Conservation (phyloP, 2,329 filamentous ascomycete species). For the Trichophyton verrucosum region DNA sequence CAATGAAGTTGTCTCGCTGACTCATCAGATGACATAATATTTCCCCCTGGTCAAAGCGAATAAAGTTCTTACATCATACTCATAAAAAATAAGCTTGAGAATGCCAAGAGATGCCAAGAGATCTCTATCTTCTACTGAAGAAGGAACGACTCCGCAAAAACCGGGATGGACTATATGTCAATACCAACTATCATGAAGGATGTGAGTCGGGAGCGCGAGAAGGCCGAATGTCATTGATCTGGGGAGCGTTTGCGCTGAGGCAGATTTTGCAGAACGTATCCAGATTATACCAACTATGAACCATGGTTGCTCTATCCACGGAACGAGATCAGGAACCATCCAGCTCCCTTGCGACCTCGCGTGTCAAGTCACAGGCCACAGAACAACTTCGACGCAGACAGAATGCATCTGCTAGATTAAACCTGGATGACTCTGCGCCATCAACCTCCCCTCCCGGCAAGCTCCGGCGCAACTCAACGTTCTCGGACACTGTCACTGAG, state of each 20-base stretch:
- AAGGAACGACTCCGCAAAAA: neutral
- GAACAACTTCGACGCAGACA: slow-evolving; percentile 4
- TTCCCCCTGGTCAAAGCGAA: neutral
- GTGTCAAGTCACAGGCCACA: neutral
- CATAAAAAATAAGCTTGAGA: neutral
- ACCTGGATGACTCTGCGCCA: slow-evolving; percentile 19
- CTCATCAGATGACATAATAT: neutral
- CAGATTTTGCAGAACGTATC: neutral
- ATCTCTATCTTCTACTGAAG: neutral
- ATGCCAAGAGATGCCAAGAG: neutral
- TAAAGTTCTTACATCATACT: neutral
- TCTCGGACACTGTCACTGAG: slow-evolving; percentile 64
- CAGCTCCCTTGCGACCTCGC: neutral
- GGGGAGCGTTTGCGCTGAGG: neutral
- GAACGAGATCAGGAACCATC: neutral
- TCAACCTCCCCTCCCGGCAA: slow-evolving; percentile 26
- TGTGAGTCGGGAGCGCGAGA: neutral
- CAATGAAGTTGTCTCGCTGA: neutral
- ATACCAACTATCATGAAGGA: neutral
- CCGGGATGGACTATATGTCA: neutral
- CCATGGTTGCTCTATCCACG: neutral
- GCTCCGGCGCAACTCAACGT: slow-evolving; percentile 59
- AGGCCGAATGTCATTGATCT: neutral
- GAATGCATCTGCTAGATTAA: neutral
- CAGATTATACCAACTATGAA: neutral